Evolutionary conservation across 2,329 filamentous ascomycete genomes (phyloP).

Genomic region (Alternaria arborescens): DNA sequence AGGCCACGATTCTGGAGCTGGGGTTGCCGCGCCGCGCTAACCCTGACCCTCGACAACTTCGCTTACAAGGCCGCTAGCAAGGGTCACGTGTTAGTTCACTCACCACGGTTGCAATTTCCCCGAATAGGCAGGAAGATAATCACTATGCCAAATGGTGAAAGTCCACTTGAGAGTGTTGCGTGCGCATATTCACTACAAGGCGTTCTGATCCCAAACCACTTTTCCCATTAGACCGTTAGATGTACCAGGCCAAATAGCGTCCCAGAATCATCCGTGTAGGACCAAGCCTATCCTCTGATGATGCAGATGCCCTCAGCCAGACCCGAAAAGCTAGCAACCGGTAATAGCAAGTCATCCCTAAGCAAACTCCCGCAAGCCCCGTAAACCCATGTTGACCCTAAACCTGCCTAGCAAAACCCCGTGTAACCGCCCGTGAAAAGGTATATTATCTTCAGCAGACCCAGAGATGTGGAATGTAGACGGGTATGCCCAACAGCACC

Average conservation of each 20-base stretch:
- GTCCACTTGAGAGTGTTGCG: background rate
- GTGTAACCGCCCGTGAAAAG: slow-evolving; percentile 38
- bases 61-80: slow-evolving; percentile 30
- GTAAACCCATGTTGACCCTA: slow-evolving; percentile 33
- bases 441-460: slow-evolving; percentile 42
- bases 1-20: slow-evolving; percentile 48
- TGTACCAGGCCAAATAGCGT: slow-evolving; percentile 31
- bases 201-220: slow-evolving; percentile 28
- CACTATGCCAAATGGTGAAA: background rate
- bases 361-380: slow-evolving; percentile 38
- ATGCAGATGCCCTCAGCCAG: slow-evolving; percentile 28
- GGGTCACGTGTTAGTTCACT: slow-evolving; percentile 23
- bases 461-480: slow-evolving; percentile 47
- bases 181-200: background rate
- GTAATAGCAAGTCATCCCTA: slow-evolving; percentile 26
- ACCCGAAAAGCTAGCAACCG: slow-evolving; percentile 26
- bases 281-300: slow-evolving; percentile 23
- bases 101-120: slow-evolving; percentile 7
- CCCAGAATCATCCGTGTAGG: slow-evolving; percentile 32
- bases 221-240: slow-evolving; percentile 41
- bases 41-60: slow-evolving; percentile 20
- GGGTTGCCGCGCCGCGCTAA: slow-evolving; percentile 30
- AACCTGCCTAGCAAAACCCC: slow-evolving; percentile 42
- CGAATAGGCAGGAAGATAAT: slow-evolving; percentile 3
- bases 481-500: slow-evolving; percentile 40